These are phyloP conservation scores for Rhizophagus clarus DNA, from an alignment of 192 early-diverging fungal species.

Conservation along the genomic window DNA sequence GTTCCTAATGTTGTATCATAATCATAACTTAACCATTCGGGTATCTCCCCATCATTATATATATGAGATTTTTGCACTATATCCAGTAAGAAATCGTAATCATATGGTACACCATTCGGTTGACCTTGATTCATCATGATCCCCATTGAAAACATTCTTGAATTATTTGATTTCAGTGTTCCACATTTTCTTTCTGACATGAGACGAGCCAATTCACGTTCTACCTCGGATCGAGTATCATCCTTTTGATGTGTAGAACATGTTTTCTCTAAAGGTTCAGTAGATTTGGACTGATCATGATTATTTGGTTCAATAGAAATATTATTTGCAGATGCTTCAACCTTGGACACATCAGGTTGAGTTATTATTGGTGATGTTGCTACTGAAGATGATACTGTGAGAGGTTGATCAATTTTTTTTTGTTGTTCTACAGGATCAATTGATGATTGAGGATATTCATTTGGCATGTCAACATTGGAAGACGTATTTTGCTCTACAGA, in stretches of 20 bases:
- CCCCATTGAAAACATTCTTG: not conserved
- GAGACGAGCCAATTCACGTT: slow-evolving; percentile 2
- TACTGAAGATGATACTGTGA: too few relatives aligned
- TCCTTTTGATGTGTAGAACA: not conserved
- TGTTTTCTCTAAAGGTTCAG: not conserved
- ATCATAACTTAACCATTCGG: not conserved
- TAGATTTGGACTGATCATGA: not conserved
- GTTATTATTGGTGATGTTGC: not conserved
- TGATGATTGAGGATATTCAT: not conserved
- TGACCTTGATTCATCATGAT: not conserved
- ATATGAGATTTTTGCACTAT: not conserved
- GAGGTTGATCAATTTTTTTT: too few relatives aligned
- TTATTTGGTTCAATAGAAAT: not conserved
- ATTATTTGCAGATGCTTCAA: not conserved
- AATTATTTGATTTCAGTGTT: not conserved
- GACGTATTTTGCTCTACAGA: not conserved
- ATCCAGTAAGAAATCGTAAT: slow-evolving; percentile 7
- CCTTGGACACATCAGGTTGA: not conserved
- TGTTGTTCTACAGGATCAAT: too few relatives aligned
- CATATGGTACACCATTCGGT: not conserved
- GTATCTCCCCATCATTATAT: slow-evolving; percentile 6
- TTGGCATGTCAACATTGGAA: not conserved
- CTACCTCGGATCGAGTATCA: not conserved
- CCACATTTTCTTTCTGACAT: slow-evolving; percentile 5
- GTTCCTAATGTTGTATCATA: slow-evolving; percentile 2